Conservation (phyloP, 768 basidiomycete species). For the Leccinum sublutescens region DNA sequence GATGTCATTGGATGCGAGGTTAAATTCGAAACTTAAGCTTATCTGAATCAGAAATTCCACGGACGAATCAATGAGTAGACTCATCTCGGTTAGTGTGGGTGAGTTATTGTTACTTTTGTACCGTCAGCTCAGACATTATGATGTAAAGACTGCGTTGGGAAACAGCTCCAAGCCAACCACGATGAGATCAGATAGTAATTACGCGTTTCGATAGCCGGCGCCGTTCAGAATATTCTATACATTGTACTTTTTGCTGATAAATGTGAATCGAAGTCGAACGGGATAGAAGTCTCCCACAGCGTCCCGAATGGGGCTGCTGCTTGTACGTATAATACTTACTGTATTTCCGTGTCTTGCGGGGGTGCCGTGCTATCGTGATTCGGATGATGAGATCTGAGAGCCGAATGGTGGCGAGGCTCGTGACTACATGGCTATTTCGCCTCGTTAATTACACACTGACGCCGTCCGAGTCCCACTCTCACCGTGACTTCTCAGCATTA, state of each 20-base stretch:
- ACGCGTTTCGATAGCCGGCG: background rate
- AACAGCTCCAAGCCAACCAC: background rate
- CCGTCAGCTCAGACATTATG: no score
- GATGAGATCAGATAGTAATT: background rate
- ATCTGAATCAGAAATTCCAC: background rate
- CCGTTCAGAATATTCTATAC: background rate
- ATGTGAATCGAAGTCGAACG: background rate
- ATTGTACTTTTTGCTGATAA: background rate
- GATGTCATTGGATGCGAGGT: background rate
- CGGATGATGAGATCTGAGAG: no score
- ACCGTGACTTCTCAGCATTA: no score
- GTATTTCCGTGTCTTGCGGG: background rate
- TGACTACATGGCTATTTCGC: no score
- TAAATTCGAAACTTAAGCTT: background rate
- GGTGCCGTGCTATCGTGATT: background rate
- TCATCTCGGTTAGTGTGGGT: background rate
- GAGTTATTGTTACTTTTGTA: background rate
- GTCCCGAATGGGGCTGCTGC: background rate
- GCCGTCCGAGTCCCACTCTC: no score
- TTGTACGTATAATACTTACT: background rate
- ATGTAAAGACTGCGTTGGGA: no score
- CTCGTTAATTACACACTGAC: no score
- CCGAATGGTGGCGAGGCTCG: no score
- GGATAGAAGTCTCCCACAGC: background rate
- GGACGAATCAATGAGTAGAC: background rate